Evolutionary conservation across 306 rosid genomes (phyloP).

Genomic region (Quillaja saponaria): DNA sequence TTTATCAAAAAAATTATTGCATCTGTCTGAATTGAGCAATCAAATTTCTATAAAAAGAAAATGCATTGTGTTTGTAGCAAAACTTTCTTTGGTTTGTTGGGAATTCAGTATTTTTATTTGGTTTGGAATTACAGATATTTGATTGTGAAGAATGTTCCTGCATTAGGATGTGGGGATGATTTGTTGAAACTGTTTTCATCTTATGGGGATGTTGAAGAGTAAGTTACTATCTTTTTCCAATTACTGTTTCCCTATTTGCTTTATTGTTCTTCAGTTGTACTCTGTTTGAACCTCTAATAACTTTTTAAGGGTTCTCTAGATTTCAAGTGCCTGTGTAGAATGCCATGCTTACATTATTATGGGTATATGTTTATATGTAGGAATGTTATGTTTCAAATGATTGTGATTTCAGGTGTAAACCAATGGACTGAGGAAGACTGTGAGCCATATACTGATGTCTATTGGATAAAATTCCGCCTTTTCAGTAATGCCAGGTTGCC

Average conservation of each 20-base stretch:
- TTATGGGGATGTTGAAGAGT: slow-evolving; percentile 84
- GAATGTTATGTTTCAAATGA: background rate
- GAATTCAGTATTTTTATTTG: background rate
- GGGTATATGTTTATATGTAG: background rate
- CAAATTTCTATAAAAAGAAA: background rate
- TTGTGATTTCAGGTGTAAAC: slow-evolving; percentile 58
- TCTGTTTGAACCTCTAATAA: too few species aligned
- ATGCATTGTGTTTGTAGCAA: background rate
- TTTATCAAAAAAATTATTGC: background rate
- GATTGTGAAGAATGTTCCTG: slow-evolving; percentile 79
- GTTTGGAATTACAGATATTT: slow-evolving; percentile 57
- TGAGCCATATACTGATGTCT: slow-evolving; percentile 82
- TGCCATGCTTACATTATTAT: too few species aligned
- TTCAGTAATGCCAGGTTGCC: slow-evolving; percentile 78
- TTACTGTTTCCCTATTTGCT: background rate
- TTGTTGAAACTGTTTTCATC: slow-evolving; percentile 66
- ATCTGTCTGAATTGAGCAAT: background rate
- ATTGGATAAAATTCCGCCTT: slow-evolving; percentile 72
- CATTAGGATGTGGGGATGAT: slow-evolving; percentile 82
- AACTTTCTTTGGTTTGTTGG: background rate
- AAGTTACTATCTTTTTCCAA: slow-evolving; percentile 13
- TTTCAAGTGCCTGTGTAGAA: too few species aligned
- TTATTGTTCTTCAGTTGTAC: background rate
- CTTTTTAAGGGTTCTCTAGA: too few species aligned
- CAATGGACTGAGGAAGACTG: slow-evolving; percentile 95